Evolutionary conservation across 805 yeast genomes (phyloP).

Genomic region (Wickerhamiella spandovensis): DNA sequence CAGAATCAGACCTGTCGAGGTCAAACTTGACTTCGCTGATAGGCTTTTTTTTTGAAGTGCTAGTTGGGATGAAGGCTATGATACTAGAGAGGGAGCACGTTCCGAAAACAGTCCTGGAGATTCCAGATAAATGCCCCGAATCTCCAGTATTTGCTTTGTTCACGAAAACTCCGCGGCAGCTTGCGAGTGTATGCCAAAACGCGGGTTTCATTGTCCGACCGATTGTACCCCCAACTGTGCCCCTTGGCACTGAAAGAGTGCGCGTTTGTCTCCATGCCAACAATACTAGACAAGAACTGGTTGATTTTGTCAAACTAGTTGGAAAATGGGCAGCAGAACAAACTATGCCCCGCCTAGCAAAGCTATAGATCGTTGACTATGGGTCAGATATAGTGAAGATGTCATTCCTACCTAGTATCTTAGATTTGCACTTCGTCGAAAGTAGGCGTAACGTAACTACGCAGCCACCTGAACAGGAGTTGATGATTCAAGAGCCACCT

Average conservation of each 20-base stretch:
- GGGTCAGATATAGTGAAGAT: too few relatives aligned
- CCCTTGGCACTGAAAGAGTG: neutral
- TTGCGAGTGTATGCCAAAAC: neutral
- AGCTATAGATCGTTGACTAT: neutral
- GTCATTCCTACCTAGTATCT: too few relatives aligned
- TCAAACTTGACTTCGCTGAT: neutral
- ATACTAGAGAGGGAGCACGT: neutral
- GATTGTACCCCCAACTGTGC: neutral
- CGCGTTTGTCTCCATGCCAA: neutral
- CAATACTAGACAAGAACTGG: neutral
- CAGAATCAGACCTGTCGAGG: neutral
- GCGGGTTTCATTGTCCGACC: neutral
- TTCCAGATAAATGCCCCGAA: neutral
- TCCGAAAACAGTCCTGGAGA: neutral
- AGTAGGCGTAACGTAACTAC: too few relatives aligned
- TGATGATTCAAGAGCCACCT: too few relatives aligned
- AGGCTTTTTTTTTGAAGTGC: neutral
- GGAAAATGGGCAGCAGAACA: neutral
- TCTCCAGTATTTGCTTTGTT: neutral
- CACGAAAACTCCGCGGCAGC: neutral
- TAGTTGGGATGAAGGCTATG: neutral
- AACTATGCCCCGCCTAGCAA: neutral
- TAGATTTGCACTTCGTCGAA: too few relatives aligned
- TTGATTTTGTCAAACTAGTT: neutral
- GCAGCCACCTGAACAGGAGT: neutral